Evolutionary conservation across 441 rosid species (phyloP).

Genomic region (Gossypium trilobum): DNA sequence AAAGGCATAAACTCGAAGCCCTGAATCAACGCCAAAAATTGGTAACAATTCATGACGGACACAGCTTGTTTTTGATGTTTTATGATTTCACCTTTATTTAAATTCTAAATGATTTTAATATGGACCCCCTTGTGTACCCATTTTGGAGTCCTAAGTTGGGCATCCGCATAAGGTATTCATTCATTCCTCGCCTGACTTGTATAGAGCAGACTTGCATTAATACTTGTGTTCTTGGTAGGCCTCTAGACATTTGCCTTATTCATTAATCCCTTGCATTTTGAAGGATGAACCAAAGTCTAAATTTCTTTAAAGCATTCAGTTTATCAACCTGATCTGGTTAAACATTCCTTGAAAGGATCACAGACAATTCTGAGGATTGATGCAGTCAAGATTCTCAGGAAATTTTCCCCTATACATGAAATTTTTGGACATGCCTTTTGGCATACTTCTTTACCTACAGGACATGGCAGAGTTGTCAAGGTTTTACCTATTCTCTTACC

Average conservation of each 20-base stretch:
- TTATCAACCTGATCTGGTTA: neutral
- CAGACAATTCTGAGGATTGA: neutral
- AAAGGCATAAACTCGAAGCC: conserved; percentile 55
- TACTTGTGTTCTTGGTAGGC: neutral
- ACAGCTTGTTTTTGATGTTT: neutral
- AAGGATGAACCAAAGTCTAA: neutral
- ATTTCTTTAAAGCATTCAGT: neutral
- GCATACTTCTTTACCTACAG: neutral
- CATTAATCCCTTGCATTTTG: neutral
- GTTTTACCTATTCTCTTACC: neutral
- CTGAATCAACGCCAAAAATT: conserved; percentile 54
- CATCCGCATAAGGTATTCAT: neutral
- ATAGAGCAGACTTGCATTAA: neutral
- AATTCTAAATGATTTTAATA: neutral
- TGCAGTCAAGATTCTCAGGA: neutral
- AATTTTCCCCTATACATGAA: neutral
- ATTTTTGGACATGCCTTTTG: neutral
- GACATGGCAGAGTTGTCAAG: neutral
- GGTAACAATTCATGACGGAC: conserved; percentile 25
- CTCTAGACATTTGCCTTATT: neutral
- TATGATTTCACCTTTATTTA: neutral
- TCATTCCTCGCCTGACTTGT: neutral
- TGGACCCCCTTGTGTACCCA: neutral
- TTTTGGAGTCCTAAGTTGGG: neutral
- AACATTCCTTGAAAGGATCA: neutral